Percentiles rank a stretch among this genome's conserved stretches.
These are phyloP conservation scores for Acrasis kona DNA, from an alignment of 78 protist species.

Conservation along the genomic window DNA sequence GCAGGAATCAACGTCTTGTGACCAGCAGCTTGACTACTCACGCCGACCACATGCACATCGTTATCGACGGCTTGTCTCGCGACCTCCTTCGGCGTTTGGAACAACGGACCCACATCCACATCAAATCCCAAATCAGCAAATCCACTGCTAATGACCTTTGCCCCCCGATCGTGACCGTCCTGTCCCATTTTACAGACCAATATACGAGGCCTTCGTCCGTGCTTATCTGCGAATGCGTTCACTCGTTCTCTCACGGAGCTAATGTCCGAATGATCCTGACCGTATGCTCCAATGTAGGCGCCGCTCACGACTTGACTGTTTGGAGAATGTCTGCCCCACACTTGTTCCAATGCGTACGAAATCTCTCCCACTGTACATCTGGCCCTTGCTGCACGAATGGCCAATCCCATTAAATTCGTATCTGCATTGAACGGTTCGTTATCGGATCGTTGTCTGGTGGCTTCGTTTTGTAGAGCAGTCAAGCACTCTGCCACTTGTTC, in stretches of 20 bases:
- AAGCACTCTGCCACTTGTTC: constrained; percentile 17
- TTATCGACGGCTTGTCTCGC: constrained; percentile 84
- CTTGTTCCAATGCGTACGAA: constrained; percentile 69
- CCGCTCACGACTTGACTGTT: constrained; percentile 47
- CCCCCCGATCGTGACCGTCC: constrained; percentile 98
- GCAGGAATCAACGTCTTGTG: constrained; percentile 91
- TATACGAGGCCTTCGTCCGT: constrained; percentile 89
- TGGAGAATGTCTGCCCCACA: constrained; percentile 42
- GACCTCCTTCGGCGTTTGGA: constrained; percentile 77
- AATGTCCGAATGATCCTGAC: neutral
- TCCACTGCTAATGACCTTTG: constrained; percentile 92
- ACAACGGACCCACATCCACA: constrained; percentile 89
- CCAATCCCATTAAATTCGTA: constrained; percentile 47
- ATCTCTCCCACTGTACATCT: constrained; percentile 94
- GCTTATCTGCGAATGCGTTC: constrained; percentile 32
- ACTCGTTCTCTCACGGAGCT: constrained; percentile 8
- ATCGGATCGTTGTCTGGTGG: too few species aligned
- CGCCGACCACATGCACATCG: constrained; percentile 95
- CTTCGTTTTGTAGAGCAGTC: constrained; percentile 49
- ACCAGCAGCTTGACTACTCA: constrained; percentile 91
- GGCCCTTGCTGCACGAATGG: constrained; percentile 77
- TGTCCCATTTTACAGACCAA: constrained; percentile 93
- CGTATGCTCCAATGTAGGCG: constrained; percentile 50
- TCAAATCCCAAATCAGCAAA: constrained; percentile 96
- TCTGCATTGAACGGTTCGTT: too few species aligned